A percentile compares a stretch with the other conserved stretches of the same genome.
Evolutionary conservation across 2,329 filamentous ascomycete species (phyloP).

Genomic region (Cladophialophora chaetospira): DNA sequence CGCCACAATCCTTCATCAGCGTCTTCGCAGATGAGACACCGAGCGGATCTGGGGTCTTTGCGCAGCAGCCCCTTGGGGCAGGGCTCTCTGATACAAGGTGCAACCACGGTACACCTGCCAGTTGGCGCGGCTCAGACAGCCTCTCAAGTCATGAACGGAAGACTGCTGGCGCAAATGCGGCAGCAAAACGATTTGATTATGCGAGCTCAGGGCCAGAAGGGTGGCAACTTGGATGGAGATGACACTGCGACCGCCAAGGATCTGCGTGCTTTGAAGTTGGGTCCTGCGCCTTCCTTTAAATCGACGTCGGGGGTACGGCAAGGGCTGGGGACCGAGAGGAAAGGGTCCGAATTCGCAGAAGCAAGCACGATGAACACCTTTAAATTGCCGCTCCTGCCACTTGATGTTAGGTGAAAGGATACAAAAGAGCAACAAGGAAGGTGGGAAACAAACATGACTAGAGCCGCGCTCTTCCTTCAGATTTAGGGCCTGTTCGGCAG

Average conservation of each 20-base stretch:
- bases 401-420: conserved; percentile 5
- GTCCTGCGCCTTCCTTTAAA: background rate
- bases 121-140: background rate
- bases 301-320: background rate
- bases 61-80: background rate
- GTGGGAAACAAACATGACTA: no score
- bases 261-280: conserved; percentile 3
- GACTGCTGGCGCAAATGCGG: conserved; percentile 12
- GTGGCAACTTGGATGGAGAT: background rate
- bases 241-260: background rate
- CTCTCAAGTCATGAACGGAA: background rate
- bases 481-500: no score
- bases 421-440: background rate
- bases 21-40: background rate
- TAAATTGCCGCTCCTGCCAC: background rate
- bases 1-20: background rate
- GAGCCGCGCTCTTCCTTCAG: no score
- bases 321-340: background rate
- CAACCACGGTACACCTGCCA: background rate
- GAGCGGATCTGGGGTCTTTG: background rate
- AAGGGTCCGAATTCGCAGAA: background rate
- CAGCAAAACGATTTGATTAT: conserved; percentile 14
- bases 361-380: background rate
- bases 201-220: background rate
- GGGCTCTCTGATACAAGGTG: background rate